phyloP scores from a whole-genome alignment of 140 eudicot genomes.

The Eryngium alpinum region DNA sequence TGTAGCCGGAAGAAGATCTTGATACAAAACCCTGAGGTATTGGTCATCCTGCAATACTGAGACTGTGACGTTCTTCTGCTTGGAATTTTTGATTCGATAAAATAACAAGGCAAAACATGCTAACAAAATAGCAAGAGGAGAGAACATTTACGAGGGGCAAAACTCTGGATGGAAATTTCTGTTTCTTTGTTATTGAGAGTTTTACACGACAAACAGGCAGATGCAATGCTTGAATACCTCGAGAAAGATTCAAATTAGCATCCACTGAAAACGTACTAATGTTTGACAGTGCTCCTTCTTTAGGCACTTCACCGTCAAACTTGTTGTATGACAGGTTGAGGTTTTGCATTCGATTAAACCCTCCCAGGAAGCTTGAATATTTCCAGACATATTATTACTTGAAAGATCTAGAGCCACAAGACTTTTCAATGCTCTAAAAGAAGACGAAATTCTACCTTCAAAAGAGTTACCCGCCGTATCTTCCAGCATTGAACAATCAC shows the following conservation, averaged over 20 bases:
- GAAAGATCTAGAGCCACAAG: neutral
- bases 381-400: neutral
- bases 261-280: neutral
- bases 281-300: neutral
- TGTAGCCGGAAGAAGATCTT: neutral
- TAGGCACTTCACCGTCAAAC: neutral
- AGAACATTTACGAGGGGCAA: neutral
- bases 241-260: neutral
- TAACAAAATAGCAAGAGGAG: neutral
- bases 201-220: neutral
- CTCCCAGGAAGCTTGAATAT: neutral
- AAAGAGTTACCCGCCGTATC: neutral
- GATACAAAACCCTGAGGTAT: neutral
- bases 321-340: neutral
- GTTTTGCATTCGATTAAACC: neutral
- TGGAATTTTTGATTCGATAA: neutral
- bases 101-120: neutral
- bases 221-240: constrained; percentile 3
- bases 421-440: neutral
- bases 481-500: neutral
- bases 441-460: neutral
- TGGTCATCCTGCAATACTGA: neutral
- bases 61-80: neutral
- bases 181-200: neutral
- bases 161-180: neutral